Percentiles rank a stretch among this genome's conserved stretches.
Conservation (phyloP, 306 rosid species). For the Castanea crenata region DNA sequence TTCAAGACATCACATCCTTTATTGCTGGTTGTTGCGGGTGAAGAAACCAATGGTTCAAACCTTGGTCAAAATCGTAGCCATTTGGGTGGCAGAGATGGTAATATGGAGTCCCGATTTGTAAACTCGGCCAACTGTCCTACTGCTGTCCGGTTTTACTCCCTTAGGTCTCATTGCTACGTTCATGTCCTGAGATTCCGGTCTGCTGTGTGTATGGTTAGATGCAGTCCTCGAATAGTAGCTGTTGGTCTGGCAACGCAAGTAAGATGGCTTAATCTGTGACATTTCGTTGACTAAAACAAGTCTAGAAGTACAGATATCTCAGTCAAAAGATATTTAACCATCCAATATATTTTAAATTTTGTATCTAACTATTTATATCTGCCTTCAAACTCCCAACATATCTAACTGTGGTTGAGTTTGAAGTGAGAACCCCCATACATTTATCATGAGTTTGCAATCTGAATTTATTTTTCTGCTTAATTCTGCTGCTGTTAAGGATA, state of each 20-base stretch:
- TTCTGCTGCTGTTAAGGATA: background rate
- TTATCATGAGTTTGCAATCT: background rate
- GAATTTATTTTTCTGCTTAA: background rate
- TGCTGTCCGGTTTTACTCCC: slow-evolving; percentile 81
- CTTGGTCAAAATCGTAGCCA: slow-evolving; percentile 29
- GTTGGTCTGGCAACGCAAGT: slow-evolving; percentile 90
- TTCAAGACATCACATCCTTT: slow-evolving; percentile 63
- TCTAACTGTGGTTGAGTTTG: too few relatives aligned
- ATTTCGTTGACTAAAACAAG: background rate
- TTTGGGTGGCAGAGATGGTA: slow-evolving; percentile 46
- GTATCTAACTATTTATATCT: background rate
- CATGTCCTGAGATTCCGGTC: slow-evolving; percentile 85
- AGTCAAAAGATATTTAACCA: background rate
- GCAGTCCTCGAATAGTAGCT: slow-evolving; percentile 79
- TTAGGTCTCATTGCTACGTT: slow-evolving; percentile 71
- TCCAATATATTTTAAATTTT: background rate
- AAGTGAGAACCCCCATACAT: background rate
- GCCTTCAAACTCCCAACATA: background rate
- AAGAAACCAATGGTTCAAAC: slow-evolving; percentile 30
- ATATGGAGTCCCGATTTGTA: slow-evolving; percentile 42
- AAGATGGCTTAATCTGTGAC: slow-evolving; percentile 24
- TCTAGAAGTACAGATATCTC: background rate
- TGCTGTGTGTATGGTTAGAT: slow-evolving; percentile 81
- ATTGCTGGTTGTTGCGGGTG: slow-evolving; percentile 77
- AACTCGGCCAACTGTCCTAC: slow-evolving; percentile 52